Evolutionary conservation across 2,329 filamentous ascomycete species (phyloP).

Genomic region (Didymosphaeria variabile): DNA sequence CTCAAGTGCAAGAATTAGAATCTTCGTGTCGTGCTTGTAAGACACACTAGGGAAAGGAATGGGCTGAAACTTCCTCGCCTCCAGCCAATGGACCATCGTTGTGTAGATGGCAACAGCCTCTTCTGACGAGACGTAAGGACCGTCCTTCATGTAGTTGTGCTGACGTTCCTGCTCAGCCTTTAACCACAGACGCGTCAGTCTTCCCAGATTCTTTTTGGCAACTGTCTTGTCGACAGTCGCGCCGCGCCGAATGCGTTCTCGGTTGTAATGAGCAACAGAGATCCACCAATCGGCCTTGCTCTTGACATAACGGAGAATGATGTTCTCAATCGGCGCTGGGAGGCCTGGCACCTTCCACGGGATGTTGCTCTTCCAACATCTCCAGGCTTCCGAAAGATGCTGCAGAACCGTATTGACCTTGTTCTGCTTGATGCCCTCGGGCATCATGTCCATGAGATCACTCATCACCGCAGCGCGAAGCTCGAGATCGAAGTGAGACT

Average conservation of each 20-base stretch:
- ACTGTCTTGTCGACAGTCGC: conserved; percentile 99
- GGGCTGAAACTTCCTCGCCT: conserved; percentile 97
- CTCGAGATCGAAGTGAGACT: conserved; percentile 97
- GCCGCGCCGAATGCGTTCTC: conserved; percentile 93
- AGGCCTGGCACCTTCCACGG: conserved; percentile 98
- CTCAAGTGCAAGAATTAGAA: conserved; percentile 93
- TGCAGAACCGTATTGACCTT: conserved; percentile 98
- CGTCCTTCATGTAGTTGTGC: conserved; percentile 99
- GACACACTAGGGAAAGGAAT: conserved; percentile 99
- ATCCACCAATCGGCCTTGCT: conserved; percentile 99
- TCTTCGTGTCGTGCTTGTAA: conserved; percentile 99
- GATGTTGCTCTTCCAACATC: conserved; percentile 99
- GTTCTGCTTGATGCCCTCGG: conserved; percentile 98
- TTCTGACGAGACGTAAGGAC: conserved; percentile 96
- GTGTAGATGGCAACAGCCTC: conserved; percentile 99
- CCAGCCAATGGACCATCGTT: conserved; percentile 97
- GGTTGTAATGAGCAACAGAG: conserved; percentile 97
- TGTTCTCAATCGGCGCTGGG: conserved; percentile 97
- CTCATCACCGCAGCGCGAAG: conserved; percentile 98
- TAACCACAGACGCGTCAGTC: conserved; percentile 92
- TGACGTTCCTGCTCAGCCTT: conserved; percentile 98
- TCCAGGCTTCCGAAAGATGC: conserved; percentile 97
- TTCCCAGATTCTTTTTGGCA: conserved; percentile 97
- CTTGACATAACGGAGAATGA: conserved; percentile 98
- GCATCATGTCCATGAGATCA: conserved; percentile 99